Evolutionary conservation across 768 basidiomycete genomes (phyloP), one percentile per base, ranked within the genome.

Genomic region (Pleurotus giganteus): DNA sequence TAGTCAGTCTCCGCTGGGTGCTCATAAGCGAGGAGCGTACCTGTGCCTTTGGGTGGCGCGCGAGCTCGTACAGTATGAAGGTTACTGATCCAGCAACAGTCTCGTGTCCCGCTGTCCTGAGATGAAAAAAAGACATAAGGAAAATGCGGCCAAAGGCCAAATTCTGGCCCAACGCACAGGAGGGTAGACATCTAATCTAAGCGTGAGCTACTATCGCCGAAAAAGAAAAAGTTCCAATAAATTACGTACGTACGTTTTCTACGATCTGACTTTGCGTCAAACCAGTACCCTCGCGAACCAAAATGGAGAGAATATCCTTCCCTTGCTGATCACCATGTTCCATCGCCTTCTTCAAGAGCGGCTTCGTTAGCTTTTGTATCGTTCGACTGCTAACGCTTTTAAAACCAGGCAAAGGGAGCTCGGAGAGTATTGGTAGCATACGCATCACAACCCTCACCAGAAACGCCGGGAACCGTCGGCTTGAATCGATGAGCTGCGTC

Each of bases 51-150:
- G 70, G 71, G 39, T 73, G 54, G 17, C 66, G 65, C 3, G 76
- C 73, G 12, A 78, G 66, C 57, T 73, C 68, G 51, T 66, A 69
- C 3, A 80, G 59, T 2, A 71, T 69, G 61, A 73, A 75, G 36
- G 55, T 60, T 26, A 75, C 53, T 34, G 71, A 65, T 47, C 63
- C 65, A 1, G 72, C 65, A 12, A 73, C 74, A 1, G 76, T 77
- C 59, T 77, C 76, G 61, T 74, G 73, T 26, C 75, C 75, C 17
- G 68, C 73, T 62, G 74, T 66, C 7, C 71, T 74, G 47, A 1
- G 21, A 12, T 13, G 31, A 41, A 27, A 11, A 5, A 42, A 4
- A 3, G 9, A 50, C 7, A n/a, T 6, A 26, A 31, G 15, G n/a
- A 42, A 17, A 42, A 8, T 21, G 24, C 2, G 4, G 17, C 19